Evolutionary conservation across 2,329 filamentous ascomycete species (phyloP), one percentile per base, ranked within the genome.

Genomic region (Coniosporium tulheliwenetii): DNA sequence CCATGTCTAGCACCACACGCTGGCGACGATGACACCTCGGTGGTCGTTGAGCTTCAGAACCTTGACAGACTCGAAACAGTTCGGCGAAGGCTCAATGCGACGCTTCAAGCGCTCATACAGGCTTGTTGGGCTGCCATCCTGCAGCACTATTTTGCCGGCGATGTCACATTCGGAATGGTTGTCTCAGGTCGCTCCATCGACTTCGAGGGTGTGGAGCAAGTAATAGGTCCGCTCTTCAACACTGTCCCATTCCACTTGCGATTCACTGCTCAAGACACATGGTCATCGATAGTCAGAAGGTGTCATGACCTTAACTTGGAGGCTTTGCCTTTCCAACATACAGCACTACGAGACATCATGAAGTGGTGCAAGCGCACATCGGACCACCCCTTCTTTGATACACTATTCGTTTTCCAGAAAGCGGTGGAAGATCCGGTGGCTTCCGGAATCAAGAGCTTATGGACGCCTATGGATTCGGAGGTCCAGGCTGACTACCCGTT

Each of bases 181-280:
- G 71, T 84, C 0, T 91, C 86, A 5, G 89, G 87, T 1, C 72
- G 87, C 44, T 73, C 77, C 0, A 72, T 93, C 4, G 73, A 82
- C 36, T 61, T 85, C 10, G 69, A 79, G 7, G 66, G 67, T 2
- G 71, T 78, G 2, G 80, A 86, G 37, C 54, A 67, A 15, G 73
- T 83, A 1, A 71, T 91, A 35, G 89, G 87, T 0, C 87, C 89
- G 0, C 62, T 95, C 14, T 93, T 95, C 69, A 95, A 95, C 54
- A 94, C 86, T 0, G 64, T 95, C 1, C 85, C 87, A 0, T 85
- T 81, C 53, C 69, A 73, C 41, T 59, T 77, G 30, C 53, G 62
- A 5, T 47, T 71, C 10, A 45, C 59, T 5, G 46, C 56, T 0
- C 52, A 58, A 0, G 62, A 69, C 4, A 75, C 67, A 0, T 85